phyloP scores from a whole-genome alignment of 352 stramenopile species.

The Aphanomyces astaci region DNA sequence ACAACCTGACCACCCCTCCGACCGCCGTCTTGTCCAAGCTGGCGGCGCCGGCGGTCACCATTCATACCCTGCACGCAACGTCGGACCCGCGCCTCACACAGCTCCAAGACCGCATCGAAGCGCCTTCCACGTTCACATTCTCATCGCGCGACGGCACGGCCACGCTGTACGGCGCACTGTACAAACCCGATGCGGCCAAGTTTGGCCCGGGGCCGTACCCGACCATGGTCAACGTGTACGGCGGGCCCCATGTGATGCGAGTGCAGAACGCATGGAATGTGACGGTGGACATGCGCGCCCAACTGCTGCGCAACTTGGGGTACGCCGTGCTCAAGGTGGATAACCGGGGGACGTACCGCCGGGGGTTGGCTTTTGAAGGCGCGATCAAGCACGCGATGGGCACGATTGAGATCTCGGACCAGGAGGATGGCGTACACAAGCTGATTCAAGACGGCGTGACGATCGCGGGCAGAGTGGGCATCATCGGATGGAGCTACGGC shows the following conservation, averaged over 20 bases:
- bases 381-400: slow-evolving; percentile 91
- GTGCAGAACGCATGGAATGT: slow-evolving; percentile 87
- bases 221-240: slow-evolving; percentile 94
- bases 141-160: slow-evolving; percentile 78
- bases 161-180: slow-evolving; percentile 89
- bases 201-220: slow-evolving; percentile 91
- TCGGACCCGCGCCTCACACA: slow-evolving; percentile 50
- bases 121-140: slow-evolving; percentile 63
- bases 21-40: slow-evolving; percentile 43
- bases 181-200: slow-evolving; percentile 76
- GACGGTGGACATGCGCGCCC: slow-evolving; percentile 91
- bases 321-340: slow-evolving; percentile 95
- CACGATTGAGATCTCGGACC: slow-evolving; percentile 83
- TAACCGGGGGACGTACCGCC: slow-evolving; percentile 90
- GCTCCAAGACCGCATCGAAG: slow-evolving; percentile 46
- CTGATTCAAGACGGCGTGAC: slow-evolving; percentile 82
- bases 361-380: slow-evolving; percentile 89
- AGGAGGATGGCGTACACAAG: slow-evolving; percentile 71
- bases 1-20: slow-evolving; percentile 60
- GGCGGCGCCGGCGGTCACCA: slow-evolving; percentile 32
- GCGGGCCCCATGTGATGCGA: slow-evolving; percentile 94
- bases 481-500: slow-evolving; percentile 98
- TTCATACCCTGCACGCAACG: slow-evolving; percentile 49
- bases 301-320: slow-evolving; percentile 88
- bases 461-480: slow-evolving; percentile 81